Base-by-base conservation (phyloP, 116 monocot species). In the Iris pallida region DNA sequence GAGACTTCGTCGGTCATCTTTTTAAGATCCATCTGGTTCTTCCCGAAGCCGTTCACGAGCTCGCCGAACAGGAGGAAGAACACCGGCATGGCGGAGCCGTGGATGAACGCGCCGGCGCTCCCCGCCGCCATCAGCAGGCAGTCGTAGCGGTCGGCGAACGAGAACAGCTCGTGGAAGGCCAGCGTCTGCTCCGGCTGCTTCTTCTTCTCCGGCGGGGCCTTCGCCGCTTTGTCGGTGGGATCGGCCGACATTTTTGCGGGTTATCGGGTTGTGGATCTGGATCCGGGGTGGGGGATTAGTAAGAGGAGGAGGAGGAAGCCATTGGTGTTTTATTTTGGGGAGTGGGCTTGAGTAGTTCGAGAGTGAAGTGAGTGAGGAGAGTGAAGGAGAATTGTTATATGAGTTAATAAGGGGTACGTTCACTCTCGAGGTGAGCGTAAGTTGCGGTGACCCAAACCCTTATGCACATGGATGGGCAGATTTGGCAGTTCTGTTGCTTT, bases 21-120 rank as follows among this genome's bases (percentile, higher is more conserved):
- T 52, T 43, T 43, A 59, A 94, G 84, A 60, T 90, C 60, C 47
- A 61, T 18, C 76, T 94, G 94, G 75, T 94, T 94, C 82, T 94
- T 90, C 42, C 94, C 94, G 78, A 94, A 94, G 16, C 94, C 94
- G 48, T 94, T 94, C 53, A 94, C 81, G 76, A 94, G 87, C 16
- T 90, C 72, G 30, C 94, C 94, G 45, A 94, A 90, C 47, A 94
- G 74, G 65, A 94, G 87, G 81, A 94, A 94, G 74, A 94, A 94
- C 11, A 87, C 81, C 2, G 94, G 94, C 94, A 94, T 94, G 69
- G 94, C 85, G 47, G 90, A 86, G 67, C 94, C 94, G 56, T 94
- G 94, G 8, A 90, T 69, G 30, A 87, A 69, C 18, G 94, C 94
- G 16, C 94, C 94, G 6, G 87, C 41, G 52, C 69, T 87, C 8